A percentile compares a stretch with the other conserved stretches of the same genome.
Evolutionary conservation across 768 basidiomycete genomes (phyloP).

Genomic region (Hericium coralloides): DNA sequence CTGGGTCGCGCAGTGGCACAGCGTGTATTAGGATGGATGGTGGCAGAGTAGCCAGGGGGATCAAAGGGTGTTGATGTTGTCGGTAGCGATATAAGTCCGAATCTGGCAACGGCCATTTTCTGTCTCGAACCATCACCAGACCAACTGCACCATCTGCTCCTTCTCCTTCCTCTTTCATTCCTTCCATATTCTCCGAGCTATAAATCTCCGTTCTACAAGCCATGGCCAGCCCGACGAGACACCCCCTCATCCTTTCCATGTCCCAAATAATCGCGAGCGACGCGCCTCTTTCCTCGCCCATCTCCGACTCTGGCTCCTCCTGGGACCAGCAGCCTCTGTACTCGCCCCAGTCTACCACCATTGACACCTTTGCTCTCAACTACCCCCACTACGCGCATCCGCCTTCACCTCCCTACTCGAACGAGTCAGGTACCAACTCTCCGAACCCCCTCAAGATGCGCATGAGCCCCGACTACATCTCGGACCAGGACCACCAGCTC

Average conservation of each 20-base stretch:
- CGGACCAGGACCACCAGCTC: conserved; percentile 38
- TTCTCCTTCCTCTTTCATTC: conserved; percentile 9
- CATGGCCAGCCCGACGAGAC: conserved; percentile 17
- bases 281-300: conserved; percentile 48
- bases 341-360: conserved; percentile 22
- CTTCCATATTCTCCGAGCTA: conserved; percentile 6
- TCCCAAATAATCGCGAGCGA: conserved; percentile 52
- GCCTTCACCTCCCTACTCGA: conserved; percentile 32
- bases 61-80: no score
- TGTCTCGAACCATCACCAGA: conserved; percentile 15
- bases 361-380: conserved; percentile 22
- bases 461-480: conserved; percentile 32
- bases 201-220: conserved; percentile 8
- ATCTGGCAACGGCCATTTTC: conserved; percentile 4
- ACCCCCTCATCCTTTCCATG: conserved; percentile 31
- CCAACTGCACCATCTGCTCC: conserved; percentile 8
- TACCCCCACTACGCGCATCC: conserved; percentile 20
- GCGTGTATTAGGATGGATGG: no score
- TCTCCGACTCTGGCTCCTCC: conserved; percentile 31
- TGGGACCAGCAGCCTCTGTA: conserved; percentile 40
- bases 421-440: conserved; percentile 30
- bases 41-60: no score
- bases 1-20: no score
- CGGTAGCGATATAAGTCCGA: conserved; percentile 3
- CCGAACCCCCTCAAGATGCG: conserved; percentile 40